Evolutionary conservation across 768 basidiomycete genomes (phyloP).

Genomic region (Russula sp.): DNA sequence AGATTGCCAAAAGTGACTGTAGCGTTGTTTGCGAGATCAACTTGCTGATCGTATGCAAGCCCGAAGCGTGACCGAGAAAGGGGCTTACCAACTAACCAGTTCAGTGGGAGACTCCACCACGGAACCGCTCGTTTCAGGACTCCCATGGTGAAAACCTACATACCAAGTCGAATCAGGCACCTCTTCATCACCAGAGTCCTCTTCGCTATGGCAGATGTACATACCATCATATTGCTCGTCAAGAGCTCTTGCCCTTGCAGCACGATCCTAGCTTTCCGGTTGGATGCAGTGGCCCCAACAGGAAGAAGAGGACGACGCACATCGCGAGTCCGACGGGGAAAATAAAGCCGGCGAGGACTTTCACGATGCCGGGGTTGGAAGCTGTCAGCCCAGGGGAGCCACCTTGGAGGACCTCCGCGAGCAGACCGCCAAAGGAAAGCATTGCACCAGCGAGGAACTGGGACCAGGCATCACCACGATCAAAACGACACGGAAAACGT

Average conservation of each 20-base stretch:
- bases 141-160: constrained; percentile 65
- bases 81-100: constrained; percentile 58
- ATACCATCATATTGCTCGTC: constrained; percentile 74
- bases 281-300: not conserved
- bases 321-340: constrained; percentile 77
- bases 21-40: not conserved
- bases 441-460: constrained; percentile 66
- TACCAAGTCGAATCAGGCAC: not conserved
- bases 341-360: constrained; percentile 58
- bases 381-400: constrained; percentile 47
- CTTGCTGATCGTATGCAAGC: not conserved
- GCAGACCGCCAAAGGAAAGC: constrained; percentile 67
- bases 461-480: not conserved
- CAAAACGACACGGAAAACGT: not conserved
- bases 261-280: constrained; percentile 48
- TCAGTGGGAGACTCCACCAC: constrained; percentile 62
- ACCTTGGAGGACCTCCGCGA: constrained; percentile 54
- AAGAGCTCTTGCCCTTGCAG: constrained; percentile 64
- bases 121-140: constrained; percentile 54
- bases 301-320: constrained; percentile 35
- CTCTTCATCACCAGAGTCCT: not conserved
- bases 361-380: constrained; percentile 62
- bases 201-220: not conserved
- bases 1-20: constrained; percentile 66
- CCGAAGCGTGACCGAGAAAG: not conserved